Percentiles rank a stretch among this genome's conserved stretches.
Evolutionary conservation across 352 stramenopile species (phyloP).

Genomic region (Phytopythium vexans): DNA sequence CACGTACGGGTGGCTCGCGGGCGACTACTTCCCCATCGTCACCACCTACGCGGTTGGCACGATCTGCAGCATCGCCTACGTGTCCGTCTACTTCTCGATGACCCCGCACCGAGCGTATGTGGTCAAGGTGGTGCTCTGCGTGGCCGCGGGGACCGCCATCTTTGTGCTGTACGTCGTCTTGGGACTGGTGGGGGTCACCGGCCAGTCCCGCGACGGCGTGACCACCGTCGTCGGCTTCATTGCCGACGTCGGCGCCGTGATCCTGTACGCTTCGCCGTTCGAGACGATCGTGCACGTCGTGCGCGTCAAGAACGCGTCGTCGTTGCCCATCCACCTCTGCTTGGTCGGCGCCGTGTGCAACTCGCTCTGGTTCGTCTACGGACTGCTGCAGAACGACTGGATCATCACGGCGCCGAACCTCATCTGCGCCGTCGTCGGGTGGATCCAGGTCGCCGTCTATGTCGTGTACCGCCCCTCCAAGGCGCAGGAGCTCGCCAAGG

Average conservation of each 20-base stretch:
- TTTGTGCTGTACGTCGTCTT: conserved; percentile 16
- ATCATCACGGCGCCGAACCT: conserved; percentile 32
- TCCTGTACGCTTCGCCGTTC: conserved; percentile 15
- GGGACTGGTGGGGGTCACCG: conserved; percentile 16
- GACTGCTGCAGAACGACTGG: conserved; percentile 23
- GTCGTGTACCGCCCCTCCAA: conserved; percentile 16
- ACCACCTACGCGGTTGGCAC: conserved; percentile 34
- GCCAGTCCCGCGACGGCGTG: conserved; percentile 13
- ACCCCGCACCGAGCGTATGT: conserved; percentile 16
- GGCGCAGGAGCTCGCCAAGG: too few relatives aligned
- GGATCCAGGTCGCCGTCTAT: conserved; percentile 22
- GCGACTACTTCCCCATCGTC: conserved; percentile 52
- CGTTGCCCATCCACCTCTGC: conserved; percentile 33
- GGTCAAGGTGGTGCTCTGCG: conserved; percentile 18
- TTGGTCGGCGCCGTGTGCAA: conserved; percentile 24
- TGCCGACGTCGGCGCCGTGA: conserved; percentile 13
- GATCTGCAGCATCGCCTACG: conserved; percentile 44
- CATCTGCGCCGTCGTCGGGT: conserved; percentile 15
- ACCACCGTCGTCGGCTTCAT: conserved; percentile 19
- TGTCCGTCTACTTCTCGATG: conserved; percentile 22
- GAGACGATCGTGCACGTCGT: conserved; percentile 19
- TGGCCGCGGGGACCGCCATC: conserved; percentile 88
- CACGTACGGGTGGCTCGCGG: conserved; percentile 37
- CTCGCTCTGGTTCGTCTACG: conserved; percentile 30
- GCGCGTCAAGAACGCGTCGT: conserved; percentile 21